phyloP scores from a whole-genome alignment of 1,284 basidiomycete genomes.

The Ustilago tritici region DNA sequence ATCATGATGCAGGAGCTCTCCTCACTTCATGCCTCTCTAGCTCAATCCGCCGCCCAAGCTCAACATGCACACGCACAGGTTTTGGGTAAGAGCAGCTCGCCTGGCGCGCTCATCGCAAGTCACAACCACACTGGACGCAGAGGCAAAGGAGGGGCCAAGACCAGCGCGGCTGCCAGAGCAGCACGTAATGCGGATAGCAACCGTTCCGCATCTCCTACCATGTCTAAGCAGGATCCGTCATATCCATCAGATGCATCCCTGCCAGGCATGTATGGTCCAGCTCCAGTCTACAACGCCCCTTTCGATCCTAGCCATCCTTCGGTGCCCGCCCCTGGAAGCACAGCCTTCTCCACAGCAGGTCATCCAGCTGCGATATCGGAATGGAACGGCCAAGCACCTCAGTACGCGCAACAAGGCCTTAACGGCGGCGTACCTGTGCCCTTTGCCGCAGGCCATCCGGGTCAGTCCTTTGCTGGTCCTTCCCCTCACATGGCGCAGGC shows the following conservation, averaged over 20 bases:
- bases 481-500: constrained; percentile 22
- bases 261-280: constrained; percentile 18
- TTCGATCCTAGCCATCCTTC: constrained; percentile 12
- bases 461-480: constrained; percentile 20
- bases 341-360: constrained; percentile 14
- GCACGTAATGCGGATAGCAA: constrained; percentile 22
- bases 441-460: neutral
- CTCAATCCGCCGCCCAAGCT: constrained; percentile 68
- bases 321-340: neutral
- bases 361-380: constrained; percentile 8
- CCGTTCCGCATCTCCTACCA: constrained; percentile 18
- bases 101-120: constrained; percentile 42
- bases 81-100: constrained; percentile 53
- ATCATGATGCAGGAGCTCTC: constrained; percentile 90
- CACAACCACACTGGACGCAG: constrained; percentile 47
- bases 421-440: constrained; percentile 1
- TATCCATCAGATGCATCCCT: neutral
- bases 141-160: constrained; percentile 39
- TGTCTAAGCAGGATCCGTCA: constrained; percentile 3
- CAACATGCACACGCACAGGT: constrained; percentile 63
- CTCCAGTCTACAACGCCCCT: constrained; percentile 12
- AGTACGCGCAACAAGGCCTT: constrained; percentile 20
- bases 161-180: constrained; percentile 30
- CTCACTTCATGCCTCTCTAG: constrained; percentile 83
- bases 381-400: constrained; percentile 23